These are phyloP conservation scores for Cryptosporidium xiaoi DNA, from an alignment of 169 alveolate genomes.

Conservation along the genomic window DNA sequence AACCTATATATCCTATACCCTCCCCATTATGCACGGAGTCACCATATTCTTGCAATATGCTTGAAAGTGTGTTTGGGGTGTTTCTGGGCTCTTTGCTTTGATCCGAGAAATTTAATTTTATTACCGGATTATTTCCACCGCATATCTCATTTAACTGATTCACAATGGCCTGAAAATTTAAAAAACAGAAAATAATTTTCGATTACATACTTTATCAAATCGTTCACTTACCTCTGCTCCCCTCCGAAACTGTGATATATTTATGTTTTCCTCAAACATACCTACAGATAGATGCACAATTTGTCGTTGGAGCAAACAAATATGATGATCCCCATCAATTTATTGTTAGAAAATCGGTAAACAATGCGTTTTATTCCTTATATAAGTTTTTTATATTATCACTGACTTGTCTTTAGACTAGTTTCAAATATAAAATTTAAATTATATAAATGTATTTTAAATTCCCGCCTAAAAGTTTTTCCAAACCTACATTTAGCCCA, in stretches of 20 bases:
- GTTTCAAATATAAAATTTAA: no score
- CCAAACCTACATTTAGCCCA: not conserved
- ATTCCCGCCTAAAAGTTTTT: no score
- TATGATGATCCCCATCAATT: no score
- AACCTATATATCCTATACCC: constrained; percentile 65
- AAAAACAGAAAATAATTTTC: not conserved
- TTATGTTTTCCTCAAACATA: constrained; percentile 48
- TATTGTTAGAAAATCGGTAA: no score
- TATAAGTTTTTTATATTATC: no score
- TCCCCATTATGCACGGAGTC: constrained; percentile 45
- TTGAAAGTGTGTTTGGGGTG: constrained; percentile 31
- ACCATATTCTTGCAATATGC: constrained; percentile 46
- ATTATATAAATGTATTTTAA: no score
- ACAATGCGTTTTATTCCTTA: no score
- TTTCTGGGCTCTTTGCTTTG: not conserved
- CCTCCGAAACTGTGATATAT: constrained; percentile 34
- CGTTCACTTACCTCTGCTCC: constrained; percentile 68
- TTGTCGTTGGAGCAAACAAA: no score
- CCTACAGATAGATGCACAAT: constrained; percentile 1
- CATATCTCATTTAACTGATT: constrained; percentile 43
- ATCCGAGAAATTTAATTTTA: constrained; percentile 5
- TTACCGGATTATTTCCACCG: constrained; percentile 54
- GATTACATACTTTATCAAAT: not conserved
- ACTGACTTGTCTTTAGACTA: no score
- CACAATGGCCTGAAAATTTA: constrained; percentile 6